Percentiles rank a stretch among this genome's conserved stretches.
These are phyloP conservation scores for Pseudognaphalium luteoalbum DNA, from an alignment of 129 eudicot genomes.

Conservation along the genomic window DNA sequence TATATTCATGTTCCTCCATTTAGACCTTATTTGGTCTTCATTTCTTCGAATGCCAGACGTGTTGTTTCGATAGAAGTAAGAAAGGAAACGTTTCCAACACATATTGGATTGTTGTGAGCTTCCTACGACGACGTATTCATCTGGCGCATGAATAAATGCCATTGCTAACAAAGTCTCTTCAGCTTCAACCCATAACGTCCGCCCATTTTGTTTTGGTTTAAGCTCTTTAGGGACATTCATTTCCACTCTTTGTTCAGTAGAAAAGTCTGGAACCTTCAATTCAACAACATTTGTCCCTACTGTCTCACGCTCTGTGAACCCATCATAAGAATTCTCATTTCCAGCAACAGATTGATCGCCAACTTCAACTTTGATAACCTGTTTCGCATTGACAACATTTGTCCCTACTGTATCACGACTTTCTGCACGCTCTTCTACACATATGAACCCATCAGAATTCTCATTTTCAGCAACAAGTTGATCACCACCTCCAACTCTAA, in stretches of 20 bases:
- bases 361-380: not conserved
- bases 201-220: not conserved
- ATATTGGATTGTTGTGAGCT: not conserved
- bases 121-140: not conserved
- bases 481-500: not conserved
- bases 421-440: slow-evolving; percentile 2
- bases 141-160: not conserved
- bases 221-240: not conserved
- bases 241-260: not conserved
- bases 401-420: too few species aligned
- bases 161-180: not conserved
- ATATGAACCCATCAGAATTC: not conserved
- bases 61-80: not conserved
- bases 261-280: too few species aligned
- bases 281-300: too few species aligned
- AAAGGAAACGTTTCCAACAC: not conserved
- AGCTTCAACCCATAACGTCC: not conserved
- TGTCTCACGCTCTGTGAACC: not conserved
- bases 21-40: not conserved
- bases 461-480: not conserved
- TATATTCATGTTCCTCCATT: not conserved
- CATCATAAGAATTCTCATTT: not conserved
- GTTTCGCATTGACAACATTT: not conserved
- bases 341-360: not conserved
- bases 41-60: not conserved